Evolutionary conservation across 2,329 filamentous ascomycete species (phyloP).

Genomic region (Raffaelea ambrosiae): DNA sequence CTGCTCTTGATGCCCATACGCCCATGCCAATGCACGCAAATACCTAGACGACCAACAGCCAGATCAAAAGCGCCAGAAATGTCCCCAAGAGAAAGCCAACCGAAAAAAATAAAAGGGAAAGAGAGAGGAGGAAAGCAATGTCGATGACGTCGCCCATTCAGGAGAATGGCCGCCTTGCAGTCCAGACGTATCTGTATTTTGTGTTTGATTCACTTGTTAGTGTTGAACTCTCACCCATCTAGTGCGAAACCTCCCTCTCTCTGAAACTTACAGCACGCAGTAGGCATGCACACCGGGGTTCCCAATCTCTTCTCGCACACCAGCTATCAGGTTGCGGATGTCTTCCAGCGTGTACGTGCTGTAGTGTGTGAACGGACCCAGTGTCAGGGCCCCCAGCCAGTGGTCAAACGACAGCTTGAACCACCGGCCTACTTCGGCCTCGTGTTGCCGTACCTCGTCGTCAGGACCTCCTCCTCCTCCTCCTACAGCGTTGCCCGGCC

Average conservation of each 20-base stretch:
- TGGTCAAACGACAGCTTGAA: constrained; percentile 73
- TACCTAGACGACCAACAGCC: too few species aligned
- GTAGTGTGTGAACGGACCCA: constrained; percentile 63
- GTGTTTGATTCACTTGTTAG: too few species aligned
- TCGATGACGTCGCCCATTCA: not conserved
- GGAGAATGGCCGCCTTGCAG: constrained; percentile 9
- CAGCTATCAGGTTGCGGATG: constrained; percentile 52
- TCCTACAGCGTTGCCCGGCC: constrained; percentile 29
- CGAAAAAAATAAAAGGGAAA: not conserved
- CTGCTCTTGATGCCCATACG: too few species aligned
- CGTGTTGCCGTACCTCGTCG: too few species aligned
- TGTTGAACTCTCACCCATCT: too few species aligned
- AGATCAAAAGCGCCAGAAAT: too few species aligned
- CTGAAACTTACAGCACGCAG: constrained; percentile 61
- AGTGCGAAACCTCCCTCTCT: not conserved
- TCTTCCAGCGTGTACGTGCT: constrained; percentile 52
- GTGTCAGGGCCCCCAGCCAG: constrained; percentile 62
- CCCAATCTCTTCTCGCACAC: constrained; percentile 62
- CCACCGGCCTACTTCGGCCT: constrained; percentile 65
- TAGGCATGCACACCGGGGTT: constrained; percentile 50
- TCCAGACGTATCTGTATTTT: constrained; percentile 25
- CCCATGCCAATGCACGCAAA: too few species aligned
- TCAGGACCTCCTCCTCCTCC: not conserved
- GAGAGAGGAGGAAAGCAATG: not conserved
- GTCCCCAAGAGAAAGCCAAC: not conserved